These are phyloP conservation scores for Cucumis cinereus DNA, from an alignment of 306 rosid species.

Conservation along the genomic window DNA sequence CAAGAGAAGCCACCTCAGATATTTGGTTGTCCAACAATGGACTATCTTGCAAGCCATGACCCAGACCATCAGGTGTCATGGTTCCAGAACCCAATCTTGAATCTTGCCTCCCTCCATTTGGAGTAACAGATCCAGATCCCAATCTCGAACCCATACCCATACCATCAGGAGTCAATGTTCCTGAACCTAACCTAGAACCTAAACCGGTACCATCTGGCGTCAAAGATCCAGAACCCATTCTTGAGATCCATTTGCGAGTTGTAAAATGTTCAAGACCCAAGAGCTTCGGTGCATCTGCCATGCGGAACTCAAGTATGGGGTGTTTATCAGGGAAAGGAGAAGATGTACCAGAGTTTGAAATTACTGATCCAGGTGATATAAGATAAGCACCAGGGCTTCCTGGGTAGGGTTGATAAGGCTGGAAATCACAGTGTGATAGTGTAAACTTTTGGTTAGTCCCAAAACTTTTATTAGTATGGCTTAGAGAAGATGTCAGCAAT, in stretches of 20 bases:
- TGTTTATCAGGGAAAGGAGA: conserved; percentile 81
- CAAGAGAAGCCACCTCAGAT: conserved; percentile 39
- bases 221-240: conserved; percentile 82
- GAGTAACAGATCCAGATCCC: conserved; percentile 49
- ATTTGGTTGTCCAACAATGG: conserved; percentile 29
- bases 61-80: conserved; percentile 43
- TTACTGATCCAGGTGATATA: conserved; percentile 84
- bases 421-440: conserved; percentile 60
- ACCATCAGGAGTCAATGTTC: conserved; percentile 81
- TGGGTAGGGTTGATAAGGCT: conserved; percentile 75
- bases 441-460: conserved; percentile 61
- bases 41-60: conserved; percentile 30
- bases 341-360: conserved; percentile 87
- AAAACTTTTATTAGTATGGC: conserved; percentile 41
- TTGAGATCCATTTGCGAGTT: conserved; percentile 67
- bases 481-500: conserved; percentile 70
- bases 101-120: conserved; percentile 8
- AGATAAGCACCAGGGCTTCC: conserved; percentile 90
- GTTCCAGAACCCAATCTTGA: conserved; percentile 28
- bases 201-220: conserved; percentile 75
- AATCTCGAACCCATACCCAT: conserved; percentile 53
- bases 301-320: conserved; percentile 50
- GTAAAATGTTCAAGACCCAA: conserved; percentile 68
- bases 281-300: conserved; percentile 67
- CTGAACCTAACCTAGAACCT: conserved; percentile 70